phyloP scores from a whole-genome alignment of 192 early-diverging fungal species.

The Jimgerdemannia flammicorona region DNA sequence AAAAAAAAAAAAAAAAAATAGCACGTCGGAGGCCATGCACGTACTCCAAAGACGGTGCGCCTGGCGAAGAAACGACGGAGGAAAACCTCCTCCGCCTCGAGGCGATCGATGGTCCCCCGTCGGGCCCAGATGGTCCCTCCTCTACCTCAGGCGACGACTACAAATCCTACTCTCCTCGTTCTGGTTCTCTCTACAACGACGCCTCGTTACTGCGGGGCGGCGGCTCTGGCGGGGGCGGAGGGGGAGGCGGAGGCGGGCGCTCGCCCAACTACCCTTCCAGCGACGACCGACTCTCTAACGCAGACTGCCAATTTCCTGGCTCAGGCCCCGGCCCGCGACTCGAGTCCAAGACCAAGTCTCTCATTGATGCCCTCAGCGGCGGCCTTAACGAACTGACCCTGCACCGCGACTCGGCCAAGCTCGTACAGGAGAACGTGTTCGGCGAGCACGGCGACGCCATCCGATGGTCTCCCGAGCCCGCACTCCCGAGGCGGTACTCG shows the following conservation, averaged over 20 bases:
- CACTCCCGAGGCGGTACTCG: conserved; percentile 19
- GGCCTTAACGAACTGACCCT: background rate
- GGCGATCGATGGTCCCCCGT: too few species aligned
- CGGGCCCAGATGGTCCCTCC: too few species aligned
- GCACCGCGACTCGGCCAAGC: background rate
- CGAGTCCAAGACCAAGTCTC: background rate
- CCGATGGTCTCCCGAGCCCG: conserved; percentile 18
- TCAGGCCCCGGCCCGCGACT: background rate
- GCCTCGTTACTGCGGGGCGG: too few species aligned
- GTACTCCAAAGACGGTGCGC: conserved; percentile 27
- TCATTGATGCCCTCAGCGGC: background rate
- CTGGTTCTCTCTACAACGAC: too few species aligned
- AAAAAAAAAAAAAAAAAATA: conserved; percentile 8
- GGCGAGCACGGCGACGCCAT: conserved; percentile 4
- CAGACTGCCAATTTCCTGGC: background rate
- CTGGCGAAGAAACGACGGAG: conserved; percentile 4
- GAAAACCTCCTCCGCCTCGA: too few species aligned
- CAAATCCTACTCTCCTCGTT: too few species aligned
- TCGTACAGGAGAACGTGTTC: conserved; percentile 5
- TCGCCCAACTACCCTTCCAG: background rate
- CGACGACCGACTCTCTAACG: background rate
- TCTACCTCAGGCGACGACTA: too few species aligned
- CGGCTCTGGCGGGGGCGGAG: too few species aligned
- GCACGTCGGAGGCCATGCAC: conserved; percentile 30
- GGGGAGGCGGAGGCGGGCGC: too few species aligned